A percentile compares a stretch with the other conserved stretches of the same genome.
These are phyloP conservation scores for Aspergillus vadensis DNA, from an alignment of 2,329 filamentous ascomycete genomes.

Conservation along the genomic window DNA sequence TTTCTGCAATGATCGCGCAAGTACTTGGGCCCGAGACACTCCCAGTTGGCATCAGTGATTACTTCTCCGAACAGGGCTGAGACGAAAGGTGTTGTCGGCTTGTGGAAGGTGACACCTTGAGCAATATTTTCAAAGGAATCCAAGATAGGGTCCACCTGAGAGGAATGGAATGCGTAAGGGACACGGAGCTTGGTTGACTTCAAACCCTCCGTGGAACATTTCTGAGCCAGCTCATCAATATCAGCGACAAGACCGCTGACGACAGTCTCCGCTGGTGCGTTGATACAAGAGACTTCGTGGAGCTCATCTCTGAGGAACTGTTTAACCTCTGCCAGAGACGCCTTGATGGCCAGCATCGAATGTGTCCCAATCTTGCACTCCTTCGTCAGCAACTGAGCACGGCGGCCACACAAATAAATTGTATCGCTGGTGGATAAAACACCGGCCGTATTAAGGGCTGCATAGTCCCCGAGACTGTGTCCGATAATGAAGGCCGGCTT, in stretches of 20 bases:
- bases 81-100: conserved; percentile 47
- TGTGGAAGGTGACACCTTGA: conserved; percentile 41
- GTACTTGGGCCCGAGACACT: conserved; percentile 49
- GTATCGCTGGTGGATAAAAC: conserved; percentile 39
- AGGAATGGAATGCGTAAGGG: conserved; percentile 51
- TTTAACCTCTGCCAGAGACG: conserved; percentile 37
- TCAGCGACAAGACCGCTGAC: conserved; percentile 41
- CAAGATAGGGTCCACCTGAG: conserved; percentile 51
- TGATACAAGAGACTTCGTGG: conserved; percentile 45
- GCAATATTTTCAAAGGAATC: conserved; percentile 42
- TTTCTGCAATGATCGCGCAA: conserved; percentile 46
- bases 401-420: conserved; percentile 55
- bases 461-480: conserved; percentile 48
- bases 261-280: conserved; percentile 48
- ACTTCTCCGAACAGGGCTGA: conserved; percentile 50
- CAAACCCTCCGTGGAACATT: conserved; percentile 38
- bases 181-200: conserved; percentile 47
- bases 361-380: conserved; percentile 46
- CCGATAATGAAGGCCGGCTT: conserved; percentile 44
- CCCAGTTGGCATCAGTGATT: conserved; percentile 58
- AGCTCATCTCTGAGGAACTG: conserved; percentile 59
- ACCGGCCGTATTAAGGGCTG: conserved; percentile 39
- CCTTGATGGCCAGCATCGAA: conserved; percentile 48
- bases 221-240: conserved; percentile 41
- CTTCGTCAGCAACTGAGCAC: conserved; percentile 45